phyloP scores from a whole-genome alignment of 352 stramenopile species.

The Pythium guiyangense region DNA sequence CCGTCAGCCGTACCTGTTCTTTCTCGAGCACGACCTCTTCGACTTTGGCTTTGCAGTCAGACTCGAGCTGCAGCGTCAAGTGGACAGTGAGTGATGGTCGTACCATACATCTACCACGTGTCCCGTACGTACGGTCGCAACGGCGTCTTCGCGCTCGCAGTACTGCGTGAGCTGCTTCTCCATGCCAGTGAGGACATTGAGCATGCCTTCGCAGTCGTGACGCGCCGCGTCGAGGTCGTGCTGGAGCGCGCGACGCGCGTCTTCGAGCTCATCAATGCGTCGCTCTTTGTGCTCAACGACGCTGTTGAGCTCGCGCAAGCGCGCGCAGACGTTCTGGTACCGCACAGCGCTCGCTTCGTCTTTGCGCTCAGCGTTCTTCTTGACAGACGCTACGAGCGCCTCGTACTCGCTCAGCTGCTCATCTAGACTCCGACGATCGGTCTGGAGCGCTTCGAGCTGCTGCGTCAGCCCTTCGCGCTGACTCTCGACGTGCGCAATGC shows the following conservation, averaged over 20 bases:
- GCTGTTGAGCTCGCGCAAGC: conserved; percentile 56
- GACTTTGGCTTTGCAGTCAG: conserved; percentile 61
- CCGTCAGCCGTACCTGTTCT: conserved; percentile 46
- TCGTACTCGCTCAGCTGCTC: conserved; percentile 62
- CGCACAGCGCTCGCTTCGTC: conserved; percentile 47
- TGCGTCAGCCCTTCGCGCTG: conserved; percentile 39
- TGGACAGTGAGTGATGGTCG: background rate
- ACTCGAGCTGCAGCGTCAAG: conserved; percentile 42
- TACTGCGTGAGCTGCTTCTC: conserved; percentile 83
- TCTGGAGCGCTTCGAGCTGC: conserved; percentile 27
- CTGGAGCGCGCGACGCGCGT: conserved; percentile 28
- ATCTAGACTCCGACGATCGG: conserved; percentile 32
- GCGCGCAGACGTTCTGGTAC: conserved; percentile 72
- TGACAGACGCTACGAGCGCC: conserved; percentile 47
- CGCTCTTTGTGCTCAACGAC: conserved; percentile 52
- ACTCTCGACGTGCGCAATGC: conserved; percentile 59
- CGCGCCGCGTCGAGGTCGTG: conserved; percentile 61
- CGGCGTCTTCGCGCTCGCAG: conserved; percentile 61
- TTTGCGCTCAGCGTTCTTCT: conserved; percentile 51
- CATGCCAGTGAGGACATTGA: conserved; percentile 77
- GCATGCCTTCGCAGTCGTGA: conserved; percentile 79
- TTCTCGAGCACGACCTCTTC: conserved; percentile 75
- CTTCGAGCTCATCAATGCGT: conserved; percentile 45
- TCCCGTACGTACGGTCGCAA: conserved; percentile 41
- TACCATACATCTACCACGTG: background rate